phyloP scores from a whole-genome alignment of 352 stramenopile genomes.

The Phytophthora fragariae region DNA sequence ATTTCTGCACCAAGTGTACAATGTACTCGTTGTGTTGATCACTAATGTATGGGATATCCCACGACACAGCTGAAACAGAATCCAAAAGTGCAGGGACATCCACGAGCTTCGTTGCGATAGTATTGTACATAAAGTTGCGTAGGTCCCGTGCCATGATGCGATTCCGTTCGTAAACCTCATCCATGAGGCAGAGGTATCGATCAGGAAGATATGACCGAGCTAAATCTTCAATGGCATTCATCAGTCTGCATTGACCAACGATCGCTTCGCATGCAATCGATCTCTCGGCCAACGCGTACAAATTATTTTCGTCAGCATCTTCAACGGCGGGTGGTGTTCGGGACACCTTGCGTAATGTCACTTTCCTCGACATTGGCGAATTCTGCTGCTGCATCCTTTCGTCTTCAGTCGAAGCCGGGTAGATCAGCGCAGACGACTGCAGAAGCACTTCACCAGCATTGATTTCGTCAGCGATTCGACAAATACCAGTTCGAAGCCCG shows the following conservation, averaged over 20 bases:
- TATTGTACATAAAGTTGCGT: conserved; percentile 69
- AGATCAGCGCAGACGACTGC: conserved; percentile 54
- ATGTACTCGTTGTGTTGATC: conserved; percentile 86
- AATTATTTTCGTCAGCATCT: conserved; percentile 56
- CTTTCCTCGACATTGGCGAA: conserved; percentile 33
- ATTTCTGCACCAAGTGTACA: conserved; percentile 79
- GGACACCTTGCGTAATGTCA: conserved; percentile 66
- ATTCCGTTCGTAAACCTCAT: conserved; percentile 73
- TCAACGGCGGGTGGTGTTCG: conserved; percentile 54
- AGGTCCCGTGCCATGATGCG: conserved; percentile 59
- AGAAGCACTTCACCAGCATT: conserved; percentile 54
- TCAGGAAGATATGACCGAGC: conserved; percentile 71
- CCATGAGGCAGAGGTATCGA: conserved; percentile 71
- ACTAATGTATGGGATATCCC: conserved; percentile 73
- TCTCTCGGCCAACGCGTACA: conserved; percentile 69
- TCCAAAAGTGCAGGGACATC: conserved; percentile 53
- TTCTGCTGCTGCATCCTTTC: conserved; percentile 27
- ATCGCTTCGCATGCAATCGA: conserved; percentile 75
- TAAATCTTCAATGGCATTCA: conserved; percentile 74
- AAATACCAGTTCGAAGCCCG: conserved; percentile 52
- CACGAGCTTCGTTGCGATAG: conserved; percentile 55
- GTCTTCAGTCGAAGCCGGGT: conserved; percentile 29
- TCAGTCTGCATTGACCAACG: conserved; percentile 62
- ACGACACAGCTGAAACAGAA: conserved; percentile 59
- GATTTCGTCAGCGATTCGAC: conserved; percentile 62